A percentile compares a stretch with the other conserved stretches of the same genome.
Conservation (phyloP, 208 protist species). For the Wallacemonas sp. region DNA sequence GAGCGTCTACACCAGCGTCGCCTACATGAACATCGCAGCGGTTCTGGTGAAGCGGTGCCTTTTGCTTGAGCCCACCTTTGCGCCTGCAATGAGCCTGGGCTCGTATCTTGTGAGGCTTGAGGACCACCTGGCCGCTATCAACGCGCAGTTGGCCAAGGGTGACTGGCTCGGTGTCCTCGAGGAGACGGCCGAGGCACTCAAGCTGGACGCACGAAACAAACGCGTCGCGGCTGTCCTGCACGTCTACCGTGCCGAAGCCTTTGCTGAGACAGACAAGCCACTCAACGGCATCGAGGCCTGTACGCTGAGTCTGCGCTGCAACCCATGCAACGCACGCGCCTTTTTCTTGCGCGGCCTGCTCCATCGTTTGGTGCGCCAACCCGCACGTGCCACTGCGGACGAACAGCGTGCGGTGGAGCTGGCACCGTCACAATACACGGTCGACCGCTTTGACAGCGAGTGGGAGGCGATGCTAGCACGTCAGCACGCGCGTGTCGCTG, state of each 20-base stretch:
- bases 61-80: slow-evolving; percentile 43
- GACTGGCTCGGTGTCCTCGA: slow-evolving; percentile 36
- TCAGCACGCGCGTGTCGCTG: neutral
- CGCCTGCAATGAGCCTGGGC: slow-evolving; percentile 60
- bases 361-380: slow-evolving; percentile 25
- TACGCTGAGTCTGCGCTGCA: slow-evolving; percentile 39
- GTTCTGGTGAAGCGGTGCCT: slow-evolving; percentile 69
- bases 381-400: slow-evolving; percentile 51
- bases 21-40: slow-evolving; percentile 76
- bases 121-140: slow-evolving; percentile 40
- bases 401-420: slow-evolving; percentile 29
- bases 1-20: slow-evolving; percentile 69
- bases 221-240: slow-evolving; percentile 45
- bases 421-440: neutral
- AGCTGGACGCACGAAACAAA: slow-evolving; percentile 47
- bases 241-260: slow-evolving; percentile 49
- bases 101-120: slow-evolving; percentile 70
- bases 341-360: slow-evolving; percentile 58
- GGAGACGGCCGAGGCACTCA: slow-evolving; percentile 44
- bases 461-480: neutral
- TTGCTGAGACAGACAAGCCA: slow-evolving; percentile 32
- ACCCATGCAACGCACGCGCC: slow-evolving; percentile 42
- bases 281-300: slow-evolving; percentile 65
- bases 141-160: slow-evolving; percentile 23
- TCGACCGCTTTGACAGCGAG: slow-evolving; percentile 1